These are phyloP conservation scores for Phanerochaete sordida DNA, from an alignment of 768 basidiomycete species.

Conservation along the genomic window DNA sequence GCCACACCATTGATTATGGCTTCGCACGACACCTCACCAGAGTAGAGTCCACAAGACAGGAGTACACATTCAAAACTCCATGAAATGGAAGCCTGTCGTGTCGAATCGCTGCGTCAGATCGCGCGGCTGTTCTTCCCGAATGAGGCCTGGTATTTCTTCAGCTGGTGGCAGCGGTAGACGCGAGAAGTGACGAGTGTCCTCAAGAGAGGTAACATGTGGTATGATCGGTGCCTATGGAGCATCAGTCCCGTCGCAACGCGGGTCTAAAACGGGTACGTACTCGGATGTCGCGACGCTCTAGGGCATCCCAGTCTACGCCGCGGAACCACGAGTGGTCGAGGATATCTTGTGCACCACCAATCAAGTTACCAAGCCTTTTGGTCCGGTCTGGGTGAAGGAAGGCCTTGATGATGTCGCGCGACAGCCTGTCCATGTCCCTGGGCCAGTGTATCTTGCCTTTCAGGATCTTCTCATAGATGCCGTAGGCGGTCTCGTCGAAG, in stretches of 20 bases:
- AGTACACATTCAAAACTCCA: constrained; percentile 56
- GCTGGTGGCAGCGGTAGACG: constrained; percentile 70
- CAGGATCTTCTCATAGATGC: constrained; percentile 97
- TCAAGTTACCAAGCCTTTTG: constrained; percentile 90
- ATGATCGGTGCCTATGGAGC: constrained; percentile 73
- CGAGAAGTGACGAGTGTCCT: constrained; percentile 86
- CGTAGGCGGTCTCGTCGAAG: constrained; percentile 96
- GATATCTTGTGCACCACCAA: constrained; percentile 88
- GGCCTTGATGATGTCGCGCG: constrained; percentile 82
- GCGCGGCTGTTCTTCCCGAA: constrained; percentile 56
- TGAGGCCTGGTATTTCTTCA: constrained; percentile 79
- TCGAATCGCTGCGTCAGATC: constrained; percentile 64
- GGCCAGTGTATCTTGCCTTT: constrained; percentile 89
- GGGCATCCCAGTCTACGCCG: constrained; percentile 89
- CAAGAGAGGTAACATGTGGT: constrained; percentile 72
- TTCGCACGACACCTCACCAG: neutral
- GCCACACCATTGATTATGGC: neutral
- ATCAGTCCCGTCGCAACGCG: constrained; percentile 3
- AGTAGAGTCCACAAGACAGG: neutral
- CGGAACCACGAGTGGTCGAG: constrained; percentile 93
- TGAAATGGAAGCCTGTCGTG: constrained; percentile 65
- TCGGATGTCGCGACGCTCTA: constrained; percentile 83
- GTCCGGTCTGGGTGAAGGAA: constrained; percentile 91
- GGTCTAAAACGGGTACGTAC: constrained; percentile 39
- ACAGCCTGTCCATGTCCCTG: constrained; percentile 83